Percentiles rank a stretch among this genome's conserved stretches.
These are phyloP conservation scores for Trypanosoma mega DNA, from an alignment of 208 protist genomes.

Conservation along the genomic window DNA sequence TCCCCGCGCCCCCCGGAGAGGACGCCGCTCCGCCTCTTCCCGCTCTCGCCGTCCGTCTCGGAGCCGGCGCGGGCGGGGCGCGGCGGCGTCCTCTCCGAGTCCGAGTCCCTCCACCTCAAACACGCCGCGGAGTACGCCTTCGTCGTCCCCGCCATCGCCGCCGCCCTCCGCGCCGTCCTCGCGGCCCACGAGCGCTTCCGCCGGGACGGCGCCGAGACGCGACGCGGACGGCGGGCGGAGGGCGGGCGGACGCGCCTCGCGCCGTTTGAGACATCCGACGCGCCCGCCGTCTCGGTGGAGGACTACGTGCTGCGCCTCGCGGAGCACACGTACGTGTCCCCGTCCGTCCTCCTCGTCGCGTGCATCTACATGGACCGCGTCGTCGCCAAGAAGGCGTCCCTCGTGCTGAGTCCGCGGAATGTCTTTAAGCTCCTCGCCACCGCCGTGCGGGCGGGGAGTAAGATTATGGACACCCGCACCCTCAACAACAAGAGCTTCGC, in stretches of 20 bases:
- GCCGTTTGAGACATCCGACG: slow-evolving; percentile 40
- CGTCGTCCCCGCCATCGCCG: slow-evolving; percentile 45
- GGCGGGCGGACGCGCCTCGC: slow-evolving; percentile 22
- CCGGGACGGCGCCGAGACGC: not conserved
- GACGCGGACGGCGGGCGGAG: not conserved
- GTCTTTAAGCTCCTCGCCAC: slow-evolving; percentile 64
- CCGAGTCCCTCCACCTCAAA: slow-evolving; percentile 70
- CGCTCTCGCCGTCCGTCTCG: slow-evolving; percentile 34
- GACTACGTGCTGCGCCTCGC: slow-evolving; percentile 67
- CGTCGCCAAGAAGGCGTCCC: slow-evolving; percentile 25
- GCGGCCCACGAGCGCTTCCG: slow-evolving; percentile 41
- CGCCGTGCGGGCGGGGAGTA: slow-evolving; percentile 57
- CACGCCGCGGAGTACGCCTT: slow-evolving; percentile 68
- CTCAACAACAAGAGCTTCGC: slow-evolving; percentile 82
- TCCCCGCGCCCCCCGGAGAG: slow-evolving; percentile 5
- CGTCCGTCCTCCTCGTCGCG: slow-evolving; percentile 54
- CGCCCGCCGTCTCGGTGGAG: slow-evolving; percentile 36
- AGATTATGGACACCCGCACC: slow-evolving; percentile 73
- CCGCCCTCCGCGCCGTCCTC: slow-evolving; percentile 47
- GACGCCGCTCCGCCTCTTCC: slow-evolving; percentile 20
- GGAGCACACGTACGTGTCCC: slow-evolving; percentile 72
- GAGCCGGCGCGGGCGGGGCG: slow-evolving; percentile 37
- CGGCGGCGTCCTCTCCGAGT: slow-evolving; percentile 51
- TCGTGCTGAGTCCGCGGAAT: slow-evolving; percentile 52
- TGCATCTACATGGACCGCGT: slow-evolving; percentile 74